A percentile compares a stretch with the other conserved stretches of the same genome.
Evolutionary conservation across 1,139 yeast genomes (phyloP).

Genomic region (Hanseniaspora sp.): DNA sequence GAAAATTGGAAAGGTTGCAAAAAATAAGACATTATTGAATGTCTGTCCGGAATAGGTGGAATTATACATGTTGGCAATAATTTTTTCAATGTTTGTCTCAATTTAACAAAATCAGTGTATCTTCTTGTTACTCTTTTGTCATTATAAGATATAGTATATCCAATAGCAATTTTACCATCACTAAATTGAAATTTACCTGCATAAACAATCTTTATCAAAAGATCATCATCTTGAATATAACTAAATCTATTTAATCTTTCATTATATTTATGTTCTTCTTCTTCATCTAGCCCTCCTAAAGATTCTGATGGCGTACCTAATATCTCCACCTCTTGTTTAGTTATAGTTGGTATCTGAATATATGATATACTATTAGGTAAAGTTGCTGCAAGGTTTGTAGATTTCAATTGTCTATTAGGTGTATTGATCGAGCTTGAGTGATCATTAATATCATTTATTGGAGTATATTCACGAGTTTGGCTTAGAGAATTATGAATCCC

Average conservation of each 20-base stretch:
- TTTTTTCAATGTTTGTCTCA: constrained; percentile 56
- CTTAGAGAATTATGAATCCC: constrained; percentile 29
- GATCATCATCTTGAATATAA: neutral
- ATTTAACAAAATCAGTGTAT: constrained; percentile 81
- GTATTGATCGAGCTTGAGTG: neutral
- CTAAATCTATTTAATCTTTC: neutral
- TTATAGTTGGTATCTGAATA: constrained; percentile 3
- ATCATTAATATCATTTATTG: neutral
- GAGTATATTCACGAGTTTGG: neutral
- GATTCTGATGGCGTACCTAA: neutral
- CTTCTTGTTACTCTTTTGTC: constrained; percentile 61
- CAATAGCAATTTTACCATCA: constrained; percentile 59
- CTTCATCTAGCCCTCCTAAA: neutral
- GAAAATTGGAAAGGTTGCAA: constrained; percentile 45
- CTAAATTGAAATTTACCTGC: constrained; percentile 30
- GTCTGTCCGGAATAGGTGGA: constrained; percentile 95
- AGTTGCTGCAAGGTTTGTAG: neutral
- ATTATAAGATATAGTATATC: constrained; percentile 62
- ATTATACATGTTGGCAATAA: constrained; percentile 75
- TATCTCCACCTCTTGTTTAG: neutral
- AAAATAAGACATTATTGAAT: constrained; percentile 40
- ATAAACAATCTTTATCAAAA: constrained; percentile 21
- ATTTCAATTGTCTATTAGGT: constrained; percentile 2
- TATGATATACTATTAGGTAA: constrained; percentile 6
- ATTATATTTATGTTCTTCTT: neutral